These are phyloP conservation scores for Fraxinus nigra DNA, from an alignment of 305 asterid genomes.

Conservation along the genomic window DNA sequence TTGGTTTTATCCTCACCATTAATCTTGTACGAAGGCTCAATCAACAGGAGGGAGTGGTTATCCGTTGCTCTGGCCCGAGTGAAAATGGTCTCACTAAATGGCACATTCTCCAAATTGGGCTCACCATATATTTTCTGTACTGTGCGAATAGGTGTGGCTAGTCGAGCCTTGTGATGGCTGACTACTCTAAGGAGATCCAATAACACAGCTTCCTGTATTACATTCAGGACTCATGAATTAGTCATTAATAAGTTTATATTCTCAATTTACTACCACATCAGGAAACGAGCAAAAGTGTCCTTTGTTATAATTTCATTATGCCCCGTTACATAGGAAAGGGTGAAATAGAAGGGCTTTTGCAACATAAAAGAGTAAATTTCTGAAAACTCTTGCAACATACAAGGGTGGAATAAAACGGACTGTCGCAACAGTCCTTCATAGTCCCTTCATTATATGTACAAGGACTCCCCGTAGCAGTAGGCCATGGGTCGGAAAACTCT, in stretches of 20 bases:
- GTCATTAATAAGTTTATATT: not conserved
- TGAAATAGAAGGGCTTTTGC: not conserved
- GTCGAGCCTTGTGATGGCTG: constrained; percentile 87
- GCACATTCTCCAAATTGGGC: constrained; percentile 58
- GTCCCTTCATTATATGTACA: not conserved
- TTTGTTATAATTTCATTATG: not conserved
- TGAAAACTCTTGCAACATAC: not conserved
- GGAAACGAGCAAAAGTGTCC: not conserved
- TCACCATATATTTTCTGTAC: constrained; percentile 65
- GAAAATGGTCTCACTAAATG: constrained; percentile 53
- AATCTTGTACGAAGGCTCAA: constrained; percentile 73
- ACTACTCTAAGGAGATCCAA: constrained; percentile 85
- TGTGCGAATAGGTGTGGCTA: constrained; percentile 97
- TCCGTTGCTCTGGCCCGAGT: constrained; percentile 42
- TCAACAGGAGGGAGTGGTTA: constrained; percentile 47
- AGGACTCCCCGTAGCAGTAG: not conserved
- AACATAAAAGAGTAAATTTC: not conserved
- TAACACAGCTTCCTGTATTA: constrained; percentile 71
- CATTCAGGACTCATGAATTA: not conserved
- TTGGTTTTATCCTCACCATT: constrained; percentile 65
- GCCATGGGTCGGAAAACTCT: not conserved
- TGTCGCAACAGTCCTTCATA: not conserved
- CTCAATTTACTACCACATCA: not conserved
- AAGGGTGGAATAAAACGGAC: not conserved
- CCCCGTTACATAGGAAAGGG: not conserved